Percentiles rank a stretch among this genome's conserved stretches.
These are phyloP conservation scores for Synchytrium microbalum DNA, from an alignment of 371 early-diverging fungal genomes.

Conservation along the genomic window DNA sequence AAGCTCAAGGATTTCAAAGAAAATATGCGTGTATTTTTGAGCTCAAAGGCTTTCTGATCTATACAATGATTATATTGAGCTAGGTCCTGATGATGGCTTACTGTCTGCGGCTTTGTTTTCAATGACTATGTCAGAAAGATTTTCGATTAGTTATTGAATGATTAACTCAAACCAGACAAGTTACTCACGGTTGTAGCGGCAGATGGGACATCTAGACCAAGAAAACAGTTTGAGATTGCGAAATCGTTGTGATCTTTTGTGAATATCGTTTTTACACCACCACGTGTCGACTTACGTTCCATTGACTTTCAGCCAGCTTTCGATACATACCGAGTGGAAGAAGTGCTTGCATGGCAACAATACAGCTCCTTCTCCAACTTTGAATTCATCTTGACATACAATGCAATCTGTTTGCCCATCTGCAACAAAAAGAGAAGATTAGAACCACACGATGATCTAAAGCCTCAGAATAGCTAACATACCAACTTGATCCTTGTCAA, in stretches of 20 bases:
- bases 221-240: neutral
- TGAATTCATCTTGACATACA: conserved; percentile 35
- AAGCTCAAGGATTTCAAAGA: too few species aligned
- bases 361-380: conserved; percentile 17
- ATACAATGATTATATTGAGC: too few species aligned
- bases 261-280: too few species aligned
- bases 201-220: neutral
- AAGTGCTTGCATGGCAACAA: conserved; percentile 26
- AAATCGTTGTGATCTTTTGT: neutral
- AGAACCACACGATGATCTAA: neutral
- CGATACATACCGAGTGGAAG: conserved; percentile 32
- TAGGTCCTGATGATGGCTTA: too few species aligned
- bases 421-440: conserved; percentile 5
- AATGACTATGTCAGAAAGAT: too few species aligned
- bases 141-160: too few species aligned
- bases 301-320: conserved; percentile 33
- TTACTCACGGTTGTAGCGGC: too few species aligned
- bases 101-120: too few species aligned
- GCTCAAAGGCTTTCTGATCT: too few species aligned
- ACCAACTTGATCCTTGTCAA: conserved; percentile 5
- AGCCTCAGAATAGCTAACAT: neutral
- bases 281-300: conserved; percentile 15
- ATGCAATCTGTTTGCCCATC: conserved; percentile 34
- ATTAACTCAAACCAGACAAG: too few species aligned
- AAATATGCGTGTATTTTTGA: too few species aligned